These are phyloP conservation scores for Vitellaria paradoxa DNA, from an alignment of 179 eudicot species.

Conservation along the genomic window DNA sequence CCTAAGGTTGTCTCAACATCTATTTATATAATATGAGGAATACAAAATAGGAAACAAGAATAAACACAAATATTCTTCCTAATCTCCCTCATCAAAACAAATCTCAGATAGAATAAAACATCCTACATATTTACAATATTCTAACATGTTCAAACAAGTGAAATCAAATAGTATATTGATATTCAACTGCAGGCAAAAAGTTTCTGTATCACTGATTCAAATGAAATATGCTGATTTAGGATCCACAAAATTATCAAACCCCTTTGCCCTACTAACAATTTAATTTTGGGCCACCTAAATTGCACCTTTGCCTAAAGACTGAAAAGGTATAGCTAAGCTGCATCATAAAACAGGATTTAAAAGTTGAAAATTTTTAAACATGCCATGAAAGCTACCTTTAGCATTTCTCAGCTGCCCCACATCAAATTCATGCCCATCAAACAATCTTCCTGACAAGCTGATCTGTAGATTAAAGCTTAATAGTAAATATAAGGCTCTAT, in stretches of 20 bases:
- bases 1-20: too few relatives aligned
- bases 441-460: slow-evolving; percentile 23
- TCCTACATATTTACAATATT: too few relatives aligned
- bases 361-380: background rate
- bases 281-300: too few relatives aligned
- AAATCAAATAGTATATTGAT: background rate
- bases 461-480: slow-evolving; percentile 27
- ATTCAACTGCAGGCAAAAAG: background rate
- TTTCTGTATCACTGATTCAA: background rate
- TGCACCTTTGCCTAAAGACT: too few relatives aligned
- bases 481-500: background rate
- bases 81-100: too few relatives aligned
- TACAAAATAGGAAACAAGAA: too few relatives aligned
- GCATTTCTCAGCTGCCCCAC: slow-evolving; percentile 19
- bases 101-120: too few relatives aligned
- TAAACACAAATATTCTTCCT: too few relatives aligned
- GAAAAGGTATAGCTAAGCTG: slow-evolving; percentile 3
- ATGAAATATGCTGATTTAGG: background rate
- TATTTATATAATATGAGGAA: too few relatives aligned
- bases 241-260: background rate
- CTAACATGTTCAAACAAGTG: background rate
- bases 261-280: background rate
- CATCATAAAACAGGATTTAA: background rate
- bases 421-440: slow-evolving; percentile 18
- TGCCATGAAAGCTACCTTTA: slow-evolving; percentile 29